phyloP scores from a whole-genome alignment of 1,284 basidiomycete genomes.

The Stereum hirsutum region DNA sequence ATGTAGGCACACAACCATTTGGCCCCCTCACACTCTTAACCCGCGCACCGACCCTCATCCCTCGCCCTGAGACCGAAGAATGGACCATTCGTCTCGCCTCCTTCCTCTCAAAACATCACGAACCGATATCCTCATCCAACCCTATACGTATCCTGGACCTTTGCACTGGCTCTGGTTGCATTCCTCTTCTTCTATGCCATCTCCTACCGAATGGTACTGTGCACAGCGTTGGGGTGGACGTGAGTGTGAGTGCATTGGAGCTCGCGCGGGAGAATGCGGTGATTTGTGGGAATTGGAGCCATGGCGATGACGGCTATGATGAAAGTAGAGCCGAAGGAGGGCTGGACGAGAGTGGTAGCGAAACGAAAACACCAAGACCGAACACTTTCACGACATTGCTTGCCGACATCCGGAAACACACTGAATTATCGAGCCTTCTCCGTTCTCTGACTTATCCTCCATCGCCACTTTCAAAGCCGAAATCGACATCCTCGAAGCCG shows the following conservation, averaged over 20 bases:
- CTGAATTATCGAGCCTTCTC: slow-evolving; percentile 22
- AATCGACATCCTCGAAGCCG: slow-evolving; percentile 21
- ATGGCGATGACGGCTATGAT: slow-evolving; percentile 20
- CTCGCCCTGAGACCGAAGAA: slow-evolving; percentile 87
- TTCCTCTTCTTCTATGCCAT: slow-evolving; percentile 72
- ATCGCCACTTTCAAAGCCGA: no score
- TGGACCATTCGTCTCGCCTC: slow-evolving; percentile 57
- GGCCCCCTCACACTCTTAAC: slow-evolving; percentile 65
- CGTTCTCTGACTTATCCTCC: no score
- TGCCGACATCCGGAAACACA: slow-evolving; percentile 37
- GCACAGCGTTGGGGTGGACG: slow-evolving; percentile 62
- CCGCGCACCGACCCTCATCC: slow-evolving; percentile 78
- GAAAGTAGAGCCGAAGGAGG: slow-evolving; percentile 1
- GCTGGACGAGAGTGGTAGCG: background rate
- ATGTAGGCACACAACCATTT: slow-evolving; percentile 79
- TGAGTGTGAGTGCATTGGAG: slow-evolving; percentile 55
- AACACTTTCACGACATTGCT: slow-evolving; percentile 41
- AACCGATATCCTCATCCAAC: slow-evolving; percentile 21
- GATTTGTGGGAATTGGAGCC: slow-evolving; percentile 20
- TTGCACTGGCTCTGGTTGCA: slow-evolving; percentile 86
- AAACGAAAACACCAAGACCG: background rate
- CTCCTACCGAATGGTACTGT: slow-evolving; percentile 42
- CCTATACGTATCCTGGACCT: slow-evolving; percentile 69
- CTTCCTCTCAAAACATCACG: slow-evolving; percentile 22
- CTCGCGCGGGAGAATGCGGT: slow-evolving; percentile 67